A percentile compares a stretch with the other conserved stretches of the same genome.
Conservation (phyloP, 2,329 filamentous ascomycete genomes). For the Exophiala dermatitidis region DNA sequence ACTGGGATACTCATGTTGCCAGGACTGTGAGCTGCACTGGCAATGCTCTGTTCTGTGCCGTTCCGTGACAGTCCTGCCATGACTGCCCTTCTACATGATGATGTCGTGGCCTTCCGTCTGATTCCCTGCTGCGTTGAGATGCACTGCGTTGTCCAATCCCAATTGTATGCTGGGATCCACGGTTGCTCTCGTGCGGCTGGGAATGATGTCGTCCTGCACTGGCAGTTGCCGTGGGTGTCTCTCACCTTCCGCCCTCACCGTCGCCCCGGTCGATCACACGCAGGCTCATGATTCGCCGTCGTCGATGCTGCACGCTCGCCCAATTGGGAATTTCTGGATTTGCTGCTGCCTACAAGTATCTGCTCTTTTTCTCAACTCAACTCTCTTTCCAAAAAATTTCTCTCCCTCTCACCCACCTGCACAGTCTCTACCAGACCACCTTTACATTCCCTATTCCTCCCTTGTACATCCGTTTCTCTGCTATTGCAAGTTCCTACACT, state of each 20-base stretch:
- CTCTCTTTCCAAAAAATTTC: constrained; percentile 2
- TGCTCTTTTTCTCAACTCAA: constrained; percentile 1
- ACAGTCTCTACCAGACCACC: constrained; percentile 7
- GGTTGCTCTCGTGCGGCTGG: neutral
- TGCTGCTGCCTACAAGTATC: constrained; percentile 12
- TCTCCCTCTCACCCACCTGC: constrained; percentile 4
- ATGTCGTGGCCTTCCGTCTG: neutral
- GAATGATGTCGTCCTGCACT: neutral
- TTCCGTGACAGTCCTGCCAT: neutral
- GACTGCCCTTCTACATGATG: neutral
- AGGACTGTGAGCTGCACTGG: neutral
- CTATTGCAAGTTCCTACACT: neutral
- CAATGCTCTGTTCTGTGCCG: neutral
- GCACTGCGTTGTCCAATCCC: neutral
- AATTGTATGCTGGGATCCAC: neutral
- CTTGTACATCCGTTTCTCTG: constrained; percentile 1
- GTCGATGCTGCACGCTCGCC: neutral
- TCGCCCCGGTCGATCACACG: neutral
- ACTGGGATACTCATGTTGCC: neutral
- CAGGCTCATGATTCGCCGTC: neutral
- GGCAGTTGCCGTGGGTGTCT: neutral
- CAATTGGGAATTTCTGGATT: neutral
- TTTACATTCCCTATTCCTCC: constrained; percentile 9
- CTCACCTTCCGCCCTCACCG: neutral
- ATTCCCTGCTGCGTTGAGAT: neutral